These are phyloP conservation scores for Rehmannia glutinosa DNA, from an alignment of 257 asterid species.

Conservation along the genomic window DNA sequence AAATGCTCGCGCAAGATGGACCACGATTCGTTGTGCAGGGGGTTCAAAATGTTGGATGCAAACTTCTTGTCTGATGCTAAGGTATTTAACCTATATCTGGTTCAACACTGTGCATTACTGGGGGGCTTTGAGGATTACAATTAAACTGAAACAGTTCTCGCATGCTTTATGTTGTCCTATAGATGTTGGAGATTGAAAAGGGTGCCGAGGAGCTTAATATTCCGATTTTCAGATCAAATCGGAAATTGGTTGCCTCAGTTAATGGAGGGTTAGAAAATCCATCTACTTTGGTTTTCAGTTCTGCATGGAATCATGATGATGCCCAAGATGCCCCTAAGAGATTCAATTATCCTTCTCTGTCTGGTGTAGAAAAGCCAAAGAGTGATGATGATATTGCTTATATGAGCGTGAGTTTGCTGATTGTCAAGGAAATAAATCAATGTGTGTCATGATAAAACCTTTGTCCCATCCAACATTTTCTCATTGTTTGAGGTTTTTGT, in stretches of 20 bases:
- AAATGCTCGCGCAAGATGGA: conserved; percentile 34
- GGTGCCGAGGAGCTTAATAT: conserved; percentile 60
- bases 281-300: too few species aligned
- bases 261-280: too few species aligned
- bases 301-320: too few species aligned
- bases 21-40: conserved; percentile 28
- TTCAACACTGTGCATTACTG: background rate
- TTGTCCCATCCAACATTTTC: background rate
- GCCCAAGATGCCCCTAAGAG: too few species aligned
- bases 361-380: too few species aligned
- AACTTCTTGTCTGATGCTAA: conserved; percentile 53
- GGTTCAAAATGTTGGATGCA: too few species aligned
- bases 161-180: background rate
- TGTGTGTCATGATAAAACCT: background rate
- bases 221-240: conserved; percentile 59
- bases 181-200: conserved; percentile 74
- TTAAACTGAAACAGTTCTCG: background rate
- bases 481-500: background rate
- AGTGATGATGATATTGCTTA: too few species aligned
- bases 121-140: background rate
- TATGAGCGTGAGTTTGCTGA: too few species aligned
- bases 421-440: background rate
- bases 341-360: too few species aligned
- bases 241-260: conserved; percentile 58
- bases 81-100: conserved; percentile 30